Evolutionary conservation across 495 filamentous ascomycete genomes (phyloP).

Genomic region (Melanomma pulvis-pyrius): DNA sequence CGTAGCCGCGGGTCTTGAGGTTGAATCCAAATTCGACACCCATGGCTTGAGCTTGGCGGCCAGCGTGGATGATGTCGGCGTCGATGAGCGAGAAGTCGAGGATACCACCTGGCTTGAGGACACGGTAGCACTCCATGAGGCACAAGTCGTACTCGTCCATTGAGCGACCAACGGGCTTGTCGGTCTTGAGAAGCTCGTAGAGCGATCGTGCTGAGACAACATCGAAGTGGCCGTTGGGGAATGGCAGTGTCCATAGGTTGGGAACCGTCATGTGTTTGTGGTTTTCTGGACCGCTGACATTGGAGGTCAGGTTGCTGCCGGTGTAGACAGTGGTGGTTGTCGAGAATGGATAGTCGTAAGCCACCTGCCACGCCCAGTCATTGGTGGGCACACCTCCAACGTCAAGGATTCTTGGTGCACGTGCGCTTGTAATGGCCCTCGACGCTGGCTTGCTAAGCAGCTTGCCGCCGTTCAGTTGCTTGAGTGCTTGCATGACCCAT

Average conservation of each 20-base stretch:
- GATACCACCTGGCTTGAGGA: conserved; percentile 89
- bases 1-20: conserved; percentile 84
- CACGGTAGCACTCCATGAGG: conserved; percentile 81
- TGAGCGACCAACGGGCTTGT: conserved; percentile 35
- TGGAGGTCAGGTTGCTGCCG: conserved; percentile 54
- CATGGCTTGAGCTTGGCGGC: conserved; percentile 73
- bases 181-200: conserved; percentile 73
- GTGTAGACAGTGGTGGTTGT: conserved; percentile 84
- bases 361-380: conserved; percentile 95
- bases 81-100: conserved; percentile 90
- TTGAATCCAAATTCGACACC: conserved; percentile 87
- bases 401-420: conserved; percentile 73
- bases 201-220: conserved; percentile 89
- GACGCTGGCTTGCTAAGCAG: conserved; percentile 76
- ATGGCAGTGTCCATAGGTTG: conserved; percentile 78
- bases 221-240: conserved; percentile 86
- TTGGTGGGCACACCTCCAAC: conserved; percentile 81
- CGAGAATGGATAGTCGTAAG: conserved; percentile 77
- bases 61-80: conserved; percentile 82
- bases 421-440: conserved; percentile 56
- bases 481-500: conserved; percentile 81
- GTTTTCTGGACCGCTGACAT: conserved; percentile 78
- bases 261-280: conserved; percentile 78
- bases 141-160: conserved; percentile 87
- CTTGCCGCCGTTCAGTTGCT: conserved; percentile 75